Base-by-base conservation (phyloP, 768 basidiomycete genomes). In the Galerina marginata region DNA sequence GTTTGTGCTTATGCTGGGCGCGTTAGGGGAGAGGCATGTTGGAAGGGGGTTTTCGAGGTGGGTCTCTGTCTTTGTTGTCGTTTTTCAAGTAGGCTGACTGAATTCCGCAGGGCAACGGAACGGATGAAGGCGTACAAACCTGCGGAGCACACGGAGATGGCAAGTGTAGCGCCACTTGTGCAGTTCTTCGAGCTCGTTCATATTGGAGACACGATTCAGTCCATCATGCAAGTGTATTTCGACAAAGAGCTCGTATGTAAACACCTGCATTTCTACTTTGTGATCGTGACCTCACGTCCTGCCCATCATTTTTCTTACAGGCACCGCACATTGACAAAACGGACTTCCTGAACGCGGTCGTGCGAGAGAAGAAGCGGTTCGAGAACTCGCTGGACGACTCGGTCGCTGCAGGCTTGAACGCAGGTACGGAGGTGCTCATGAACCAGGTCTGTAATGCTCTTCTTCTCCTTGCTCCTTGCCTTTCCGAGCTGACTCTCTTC, bases 131-230 rank as follows among this genome's bases (percentile, higher is more conserved):
- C 82, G n/a, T 99, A 96, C 71, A 89, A 88, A 70, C 95, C 97
- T 0, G 88, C 90, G 0, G 95, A 96, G 62, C 93, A 93, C 66
- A 83, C 89, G 52, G 90, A 86, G 52, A 88, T 88, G 39, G 87
- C 86, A 23, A 89, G 86, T 64, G 96, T 99, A 2, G 95, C 96
- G 1, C 97, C 97, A 0, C 76, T 99, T 2, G 77, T 98, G 42
- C 96, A 99, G 71, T 99, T 99, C 77, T 98, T 99, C 65, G 96
- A 99, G 78, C 81, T 99, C 23, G 96, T 96, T 0, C 97, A 99
- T 76, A 81, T 99, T 14, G 97, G 95, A 1, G 96, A 99, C 70
- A 99, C 93, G 14, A 98, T 99, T 45, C 94, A 96, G 74, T 93
- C 90, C 15, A 98, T 99, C 88, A 87, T 97, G 6, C 95, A 99